phyloP scores from a whole-genome alignment of 345 rosid genomes.

The Atalantia buxifolia region DNA sequence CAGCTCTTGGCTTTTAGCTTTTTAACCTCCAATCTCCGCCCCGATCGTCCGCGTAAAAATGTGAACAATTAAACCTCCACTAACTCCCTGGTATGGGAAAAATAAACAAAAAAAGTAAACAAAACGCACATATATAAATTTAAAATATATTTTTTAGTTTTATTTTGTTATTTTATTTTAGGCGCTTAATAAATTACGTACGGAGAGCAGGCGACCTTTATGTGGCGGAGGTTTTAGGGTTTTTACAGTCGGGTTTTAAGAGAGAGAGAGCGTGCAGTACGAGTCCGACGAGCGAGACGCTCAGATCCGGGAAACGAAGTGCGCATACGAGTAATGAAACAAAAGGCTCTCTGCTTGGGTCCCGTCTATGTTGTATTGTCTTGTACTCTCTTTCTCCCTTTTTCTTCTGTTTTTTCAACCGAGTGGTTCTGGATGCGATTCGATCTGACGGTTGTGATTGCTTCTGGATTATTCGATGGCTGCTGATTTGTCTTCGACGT shows the following conservation, averaged over 20 bases:
- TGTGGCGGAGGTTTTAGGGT: slow-evolving; percentile 11
- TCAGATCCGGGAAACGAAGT: slow-evolving; percentile 19
- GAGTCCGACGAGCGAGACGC: slow-evolving; percentile 12
- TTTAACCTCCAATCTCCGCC: background rate
- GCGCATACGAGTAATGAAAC: background rate
- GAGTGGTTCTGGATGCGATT: background rate
- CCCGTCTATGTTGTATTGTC: slow-evolving; percentile 2
- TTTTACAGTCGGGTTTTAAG: slow-evolving; percentile 15
- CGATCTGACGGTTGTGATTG: background rate
- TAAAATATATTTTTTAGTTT: background rate
- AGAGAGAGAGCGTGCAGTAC: background rate
- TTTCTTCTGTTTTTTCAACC: background rate
- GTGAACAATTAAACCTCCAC: background rate
- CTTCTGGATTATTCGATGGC: background rate
- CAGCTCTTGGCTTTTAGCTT: background rate
- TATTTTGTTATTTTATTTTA: background rate
- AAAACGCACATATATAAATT: background rate
- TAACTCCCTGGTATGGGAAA: background rate
- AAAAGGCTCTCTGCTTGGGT: slow-evolving; percentile 9
- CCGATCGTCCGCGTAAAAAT: slow-evolving; percentile 6
- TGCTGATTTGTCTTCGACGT: background rate
- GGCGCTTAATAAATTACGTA: background rate
- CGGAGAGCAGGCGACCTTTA: background rate
- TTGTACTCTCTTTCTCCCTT: background rate
- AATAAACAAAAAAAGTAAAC: background rate